Percentiles rank a stretch among this genome's conserved stretches.
Evolutionary conservation across 179 eudicot genomes (phyloP).

Genomic region (Gypsophila paniculata): DNA sequence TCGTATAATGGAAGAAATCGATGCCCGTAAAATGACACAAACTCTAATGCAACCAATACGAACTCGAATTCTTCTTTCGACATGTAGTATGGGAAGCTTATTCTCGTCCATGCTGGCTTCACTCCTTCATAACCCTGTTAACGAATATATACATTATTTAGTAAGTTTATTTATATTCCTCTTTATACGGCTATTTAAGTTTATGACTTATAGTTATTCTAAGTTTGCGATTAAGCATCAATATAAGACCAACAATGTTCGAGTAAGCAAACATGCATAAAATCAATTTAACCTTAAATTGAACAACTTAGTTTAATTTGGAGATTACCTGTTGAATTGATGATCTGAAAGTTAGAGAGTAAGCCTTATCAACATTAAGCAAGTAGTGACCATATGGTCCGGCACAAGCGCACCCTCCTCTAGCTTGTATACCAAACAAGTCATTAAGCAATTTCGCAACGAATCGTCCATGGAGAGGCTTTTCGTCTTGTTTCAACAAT

Average conservation of each 20-base stretch:
- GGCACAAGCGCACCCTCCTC: slow-evolving; percentile 94
- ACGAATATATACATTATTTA: background rate
- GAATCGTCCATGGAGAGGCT: slow-evolving; percentile 76
- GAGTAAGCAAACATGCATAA: too few relatives aligned
- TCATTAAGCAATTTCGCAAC: slow-evolving; percentile 79
- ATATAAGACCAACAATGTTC: too few relatives aligned
- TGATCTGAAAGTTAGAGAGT: slow-evolving; percentile 57
- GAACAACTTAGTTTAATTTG: too few relatives aligned
- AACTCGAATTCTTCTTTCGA: slow-evolving; percentile 52
- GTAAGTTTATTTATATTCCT: too few relatives aligned
- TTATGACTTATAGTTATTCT: too few relatives aligned
- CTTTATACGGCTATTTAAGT: too few relatives aligned
- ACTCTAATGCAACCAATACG: slow-evolving; percentile 50
- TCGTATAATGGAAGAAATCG: slow-evolving; percentile 59
- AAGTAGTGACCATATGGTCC: slow-evolving; percentile 79
- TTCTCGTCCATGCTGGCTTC: slow-evolving; percentile 62
- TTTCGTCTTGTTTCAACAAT: slow-evolving; percentile 14
- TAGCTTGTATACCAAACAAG: slow-evolving; percentile 79
- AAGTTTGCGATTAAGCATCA: too few relatives aligned
- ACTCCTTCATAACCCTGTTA: slow-evolving; percentile 56
- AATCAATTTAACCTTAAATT: too few relatives aligned
- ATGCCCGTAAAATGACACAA: slow-evolving; percentile 54
- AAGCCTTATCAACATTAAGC: slow-evolving; percentile 48
- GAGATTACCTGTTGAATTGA: slow-evolving; percentile 46
- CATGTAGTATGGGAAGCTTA: slow-evolving; percentile 83